Evolutionary conservation across 1,139 yeast species (phyloP), one percentile per base, ranked within the genome.

Genomic region (Yamadazyma dendronema): DNA sequence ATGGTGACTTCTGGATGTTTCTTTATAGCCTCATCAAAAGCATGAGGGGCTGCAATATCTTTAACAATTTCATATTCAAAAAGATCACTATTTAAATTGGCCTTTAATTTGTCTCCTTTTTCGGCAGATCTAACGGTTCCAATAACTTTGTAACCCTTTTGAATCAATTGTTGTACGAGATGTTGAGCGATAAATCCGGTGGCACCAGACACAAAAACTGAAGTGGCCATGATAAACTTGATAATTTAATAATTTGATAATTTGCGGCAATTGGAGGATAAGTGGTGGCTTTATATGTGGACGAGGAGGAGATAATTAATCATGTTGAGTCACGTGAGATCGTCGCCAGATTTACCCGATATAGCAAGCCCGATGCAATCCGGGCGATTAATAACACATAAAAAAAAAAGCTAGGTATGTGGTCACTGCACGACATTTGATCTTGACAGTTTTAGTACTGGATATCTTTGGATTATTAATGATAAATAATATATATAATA

Each of bases 111-210:
- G 16, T 74, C 77, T 12, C 79, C 82, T 54, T 78, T 77, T 1
- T 54, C 65, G 30, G 65, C 62, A 1, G 78, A 65, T 54, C 87
- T 66, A 3, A 76, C 85, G 2, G 84, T 70, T 6, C 84, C 84
- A 23, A 79, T 62, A 6, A 81, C 85, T 2, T 55, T 55, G 53
- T 74, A 77, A 17, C 73, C 77, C 36, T 60, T 61, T 25, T 56
- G 55, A 30, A 61, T 44, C 37, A 62, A 52, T 24, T 44, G 47
- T 35, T 53, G 48, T 24, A 61, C 56, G 23, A 59, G 45, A 34
- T 64, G 65, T 42, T 59, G 67, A 24, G 70, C 70, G 38, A 65
- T 61, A 42, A 51, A 65, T 7, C 71, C 70, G 19, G 61, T 54
- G 24, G 67, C 67, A 5, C 70, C 72, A 3, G 71, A 53, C 30